Evolutionary conservation across 371 early-diverging fungal genomes (phyloP), one percentile per base, ranked within the genome.

Genomic region (Rhizopus microsporus): DNA sequence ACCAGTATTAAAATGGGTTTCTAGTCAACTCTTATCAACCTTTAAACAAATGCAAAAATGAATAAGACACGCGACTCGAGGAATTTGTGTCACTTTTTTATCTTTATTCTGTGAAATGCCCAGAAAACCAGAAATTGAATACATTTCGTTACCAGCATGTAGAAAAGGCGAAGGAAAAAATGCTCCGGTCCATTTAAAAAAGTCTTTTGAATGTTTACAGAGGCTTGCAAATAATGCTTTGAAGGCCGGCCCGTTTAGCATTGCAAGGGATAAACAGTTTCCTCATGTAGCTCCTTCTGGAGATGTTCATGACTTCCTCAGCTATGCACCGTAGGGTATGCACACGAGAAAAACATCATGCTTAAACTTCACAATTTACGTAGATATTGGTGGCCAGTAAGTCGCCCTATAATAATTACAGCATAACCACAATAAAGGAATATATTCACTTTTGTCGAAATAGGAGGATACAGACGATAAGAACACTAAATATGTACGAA

Each of bases 381-480:
- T 60, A 75, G 76, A 16, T 75, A 70, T 54, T 75, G 67, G 67
- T 75, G 76, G 76, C 76, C 76, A 34, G 76, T 75, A 70, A 60
- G 53, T 46, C 7, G 12, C 10, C 31, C n/a, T 17, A 17, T n/a
- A 15, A 32, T 53, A 1, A 44, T 9, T 29, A 23, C 23, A 39
- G 32, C 15, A 38, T 39, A 50, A 23, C 35, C 17, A 13, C 3
- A 4, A 8, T 30, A 40, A 38, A 33, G 12, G 13, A 39, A 5
- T 9, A 13, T 5, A 31, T 16, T 42, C 32, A n/a, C 4, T 30
- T 38, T 16, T 33, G 1, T 8, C 5, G 8, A 13, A 40, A 31
- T 62, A 65, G 65, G 58, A 65, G 45, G 30, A 63, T 2, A 45
- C 59, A 34, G 51, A 49, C 2, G 53, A 65, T 10, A 17, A 44